Conservation (phyloP, 495 filamentous ascomycete species). For the Ascobolus immersus region DNA sequence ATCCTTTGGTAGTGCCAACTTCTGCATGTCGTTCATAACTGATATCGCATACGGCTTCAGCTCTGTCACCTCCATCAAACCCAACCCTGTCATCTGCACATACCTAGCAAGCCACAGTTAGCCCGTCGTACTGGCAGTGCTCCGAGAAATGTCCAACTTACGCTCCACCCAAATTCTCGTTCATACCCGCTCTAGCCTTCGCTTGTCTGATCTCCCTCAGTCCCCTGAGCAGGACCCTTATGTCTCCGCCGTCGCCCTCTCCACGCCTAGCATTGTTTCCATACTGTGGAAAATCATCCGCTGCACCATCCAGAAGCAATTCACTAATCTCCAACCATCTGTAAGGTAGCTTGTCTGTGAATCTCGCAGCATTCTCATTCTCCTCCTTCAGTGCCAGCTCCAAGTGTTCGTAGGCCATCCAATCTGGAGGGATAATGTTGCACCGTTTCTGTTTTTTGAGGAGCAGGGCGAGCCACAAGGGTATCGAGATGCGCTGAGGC, state of each 20-base stretch:
- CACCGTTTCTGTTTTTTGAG: constrained; percentile 85
- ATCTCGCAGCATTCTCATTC: constrained; percentile 37
- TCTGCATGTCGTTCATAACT: constrained; percentile 67
- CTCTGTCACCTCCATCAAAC: constrained; percentile 75
- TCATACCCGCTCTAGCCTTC: constrained; percentile 57
- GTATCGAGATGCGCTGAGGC: constrained; percentile 53
- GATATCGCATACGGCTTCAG: constrained; percentile 59
- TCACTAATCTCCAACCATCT: constrained; percentile 83
- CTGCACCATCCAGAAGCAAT: constrained; percentile 56
- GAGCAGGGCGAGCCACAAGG: constrained; percentile 91
- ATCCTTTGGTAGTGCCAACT: constrained; percentile 32
- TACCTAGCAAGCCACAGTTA: constrained; percentile 4
- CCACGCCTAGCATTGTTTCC: no score
- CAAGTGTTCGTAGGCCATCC: constrained; percentile 55
- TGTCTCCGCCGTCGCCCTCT: constrained; percentile 13
- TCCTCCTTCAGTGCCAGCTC: constrained; percentile 53
- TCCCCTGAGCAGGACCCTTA: constrained; percentile 52
- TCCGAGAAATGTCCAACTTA: not conserved
- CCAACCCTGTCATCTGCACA: constrained; percentile 47
- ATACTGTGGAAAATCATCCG: constrained; percentile 57
- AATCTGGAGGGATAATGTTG: constrained; percentile 74
- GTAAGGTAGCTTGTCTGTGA: constrained; percentile 65
- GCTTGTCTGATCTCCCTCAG: constrained; percentile 68
- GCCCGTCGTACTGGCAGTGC: not conserved
- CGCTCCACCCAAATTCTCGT: constrained; percentile 40